These are phyloP conservation scores for Neofusicoccum sp. DNA, from an alignment of 2,329 filamentous ascomycete species.

Conservation along the genomic window DNA sequence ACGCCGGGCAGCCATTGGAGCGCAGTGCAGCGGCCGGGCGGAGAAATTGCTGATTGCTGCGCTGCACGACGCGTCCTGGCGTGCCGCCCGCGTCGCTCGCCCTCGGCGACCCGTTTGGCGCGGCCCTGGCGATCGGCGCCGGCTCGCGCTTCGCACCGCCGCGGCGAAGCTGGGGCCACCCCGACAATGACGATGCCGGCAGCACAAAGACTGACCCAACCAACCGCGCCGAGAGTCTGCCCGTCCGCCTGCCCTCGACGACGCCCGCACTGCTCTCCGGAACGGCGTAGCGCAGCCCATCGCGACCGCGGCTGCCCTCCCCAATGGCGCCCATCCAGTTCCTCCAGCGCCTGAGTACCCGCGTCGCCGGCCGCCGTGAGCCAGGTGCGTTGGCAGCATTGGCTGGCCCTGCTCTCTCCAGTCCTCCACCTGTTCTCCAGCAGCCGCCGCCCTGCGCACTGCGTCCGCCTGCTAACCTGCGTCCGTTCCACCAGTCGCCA, in stretches of 20 bases:
- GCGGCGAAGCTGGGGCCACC: too few species aligned
- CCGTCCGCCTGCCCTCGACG: not conserved
- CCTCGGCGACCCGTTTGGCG: not conserved
- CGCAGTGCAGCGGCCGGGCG: not conserved
- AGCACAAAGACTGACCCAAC: conserved; percentile 8
- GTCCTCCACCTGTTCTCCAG: not conserved
- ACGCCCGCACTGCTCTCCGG: conserved; percentile 12
- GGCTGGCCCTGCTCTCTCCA: conserved; percentile 23
- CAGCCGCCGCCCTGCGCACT: not conserved
- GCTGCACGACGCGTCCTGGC: not conserved
- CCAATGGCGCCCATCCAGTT: conserved; percentile 37
- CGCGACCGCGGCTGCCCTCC: not conserved
- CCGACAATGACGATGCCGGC: conserved; percentile 7
- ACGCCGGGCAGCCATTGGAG: not conserved
- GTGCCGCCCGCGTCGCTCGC: not conserved
- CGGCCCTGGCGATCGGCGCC: too few species aligned
- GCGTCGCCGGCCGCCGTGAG: conserved; percentile 28
- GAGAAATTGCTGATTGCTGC: not conserved
- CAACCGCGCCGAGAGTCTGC: not conserved
- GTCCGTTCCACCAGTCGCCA: conserved; percentile 33
- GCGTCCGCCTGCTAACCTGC: not conserved
- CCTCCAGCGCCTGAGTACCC: conserved; percentile 32
- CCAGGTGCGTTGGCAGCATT: conserved; percentile 37
- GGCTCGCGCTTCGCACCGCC: too few species aligned
- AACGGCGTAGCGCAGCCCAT: conserved; percentile 2